phyloP scores from a whole-genome alignment of 768 basidiomycete species.

The Dentipellis sp. region DNA sequence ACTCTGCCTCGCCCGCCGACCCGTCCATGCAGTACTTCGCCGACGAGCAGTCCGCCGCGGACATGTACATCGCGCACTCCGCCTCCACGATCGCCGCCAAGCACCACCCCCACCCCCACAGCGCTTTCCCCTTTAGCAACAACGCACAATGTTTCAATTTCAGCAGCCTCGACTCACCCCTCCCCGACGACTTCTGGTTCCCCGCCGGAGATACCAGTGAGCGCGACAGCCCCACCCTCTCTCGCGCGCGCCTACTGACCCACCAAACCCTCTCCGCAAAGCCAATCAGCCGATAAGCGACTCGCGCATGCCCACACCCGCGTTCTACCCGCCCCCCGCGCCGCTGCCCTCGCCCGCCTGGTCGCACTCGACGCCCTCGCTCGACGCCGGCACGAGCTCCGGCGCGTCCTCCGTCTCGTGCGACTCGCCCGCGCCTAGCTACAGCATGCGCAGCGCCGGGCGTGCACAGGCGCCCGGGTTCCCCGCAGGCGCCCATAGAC shows the following conservation, averaged over 20 bases:
- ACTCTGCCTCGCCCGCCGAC: neutral
- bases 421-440: neutral
- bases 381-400: neutral
- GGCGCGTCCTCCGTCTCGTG: neutral
- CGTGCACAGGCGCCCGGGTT: neutral
- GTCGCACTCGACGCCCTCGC: neutral
- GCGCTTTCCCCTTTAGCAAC: neutral
- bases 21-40: neutral
- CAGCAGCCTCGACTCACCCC: neutral
- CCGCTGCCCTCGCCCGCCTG: neutral
- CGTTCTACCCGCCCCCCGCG: neutral
- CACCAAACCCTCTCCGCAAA: neutral
- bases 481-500: neutral
- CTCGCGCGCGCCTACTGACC: neutral
- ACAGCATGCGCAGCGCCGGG: neutral
- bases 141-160: neutral
- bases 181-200: neutral
- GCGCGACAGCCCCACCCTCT: neutral
- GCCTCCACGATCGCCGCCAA: neutral
- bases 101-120: neutral
- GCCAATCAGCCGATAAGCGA: neutral
- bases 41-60: neutral
- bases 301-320: neutral
- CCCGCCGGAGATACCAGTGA: neutral
- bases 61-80: too few relatives aligned